phyloP scores from a whole-genome alignment of 805 yeast genomes.

The Starmerella lactis-condensi region DNA sequence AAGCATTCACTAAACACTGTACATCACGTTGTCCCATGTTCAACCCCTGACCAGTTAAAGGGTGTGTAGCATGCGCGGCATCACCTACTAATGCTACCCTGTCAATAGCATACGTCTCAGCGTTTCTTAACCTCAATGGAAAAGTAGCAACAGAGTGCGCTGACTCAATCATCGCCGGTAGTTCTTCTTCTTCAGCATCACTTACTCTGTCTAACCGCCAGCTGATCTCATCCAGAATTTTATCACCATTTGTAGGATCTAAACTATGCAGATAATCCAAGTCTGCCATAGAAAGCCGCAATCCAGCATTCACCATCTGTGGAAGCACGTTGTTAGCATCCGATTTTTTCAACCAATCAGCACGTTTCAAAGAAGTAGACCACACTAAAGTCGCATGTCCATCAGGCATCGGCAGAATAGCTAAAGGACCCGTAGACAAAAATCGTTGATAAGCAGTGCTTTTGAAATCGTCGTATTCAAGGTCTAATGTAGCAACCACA shows the following conservation, averaged over 20 bases:
- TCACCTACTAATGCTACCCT: conserved; percentile 91
- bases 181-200: conserved; percentile 45
- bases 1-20: conserved; percentile 42
- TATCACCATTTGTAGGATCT: conserved; percentile 22
- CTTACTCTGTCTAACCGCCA: conserved; percentile 46
- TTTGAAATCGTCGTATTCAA: conserved; percentile 53
- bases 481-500: conserved; percentile 71
- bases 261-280: conserved; percentile 45
- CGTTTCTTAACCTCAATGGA: conserved; percentile 76
- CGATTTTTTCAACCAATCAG: conserved; percentile 41
- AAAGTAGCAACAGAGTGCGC: conserved; percentile 62
- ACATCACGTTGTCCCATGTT: conserved; percentile 97
- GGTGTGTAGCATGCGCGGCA: conserved; percentile 96
- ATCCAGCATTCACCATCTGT: conserved; percentile 65
- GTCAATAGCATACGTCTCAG: conserved; percentile 69
- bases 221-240: conserved; percentile 45
- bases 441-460: conserved; percentile 86
- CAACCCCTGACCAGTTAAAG: conserved; percentile 92
- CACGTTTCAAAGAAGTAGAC: conserved; percentile 66
- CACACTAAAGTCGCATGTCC: conserved; percentile 83
- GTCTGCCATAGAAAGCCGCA: conserved; percentile 61
- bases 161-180: conserved; percentile 47
- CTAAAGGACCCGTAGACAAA: conserved; percentile 79
- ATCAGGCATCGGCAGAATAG: conserved; percentile 73
- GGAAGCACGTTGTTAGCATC: too few species aligned